Conservation (phyloP, 768 basidiomycete genomes). For the Epithele typhae region DNA sequence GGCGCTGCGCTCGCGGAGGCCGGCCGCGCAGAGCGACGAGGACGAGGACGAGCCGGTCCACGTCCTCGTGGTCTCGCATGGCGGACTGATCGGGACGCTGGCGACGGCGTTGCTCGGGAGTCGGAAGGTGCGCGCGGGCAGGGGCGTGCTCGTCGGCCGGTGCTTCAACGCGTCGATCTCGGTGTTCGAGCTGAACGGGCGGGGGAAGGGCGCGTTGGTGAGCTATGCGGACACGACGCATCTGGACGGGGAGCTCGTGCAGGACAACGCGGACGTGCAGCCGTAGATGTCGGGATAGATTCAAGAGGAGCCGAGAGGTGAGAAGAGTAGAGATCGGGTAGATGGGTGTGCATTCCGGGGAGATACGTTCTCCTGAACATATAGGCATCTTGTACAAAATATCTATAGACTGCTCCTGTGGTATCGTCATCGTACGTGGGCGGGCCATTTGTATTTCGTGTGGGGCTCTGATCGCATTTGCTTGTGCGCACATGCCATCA, state of each 20-base stretch:
- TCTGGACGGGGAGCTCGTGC: constrained; percentile 35
- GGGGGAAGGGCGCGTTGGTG: constrained; percentile 37
- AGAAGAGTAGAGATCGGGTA: too few relatives aligned
- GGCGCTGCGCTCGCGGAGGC: neutral
- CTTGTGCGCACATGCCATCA: too few relatives aligned
- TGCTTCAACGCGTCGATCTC: constrained; percentile 57
- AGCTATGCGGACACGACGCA: constrained; percentile 56
- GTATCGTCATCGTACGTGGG: too few relatives aligned
- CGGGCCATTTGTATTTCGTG: too few relatives aligned
- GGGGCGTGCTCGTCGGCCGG: constrained; percentile 27
- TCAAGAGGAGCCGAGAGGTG: too few relatives aligned
- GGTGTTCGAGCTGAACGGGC: constrained; percentile 47
- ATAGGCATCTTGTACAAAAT: too few relatives aligned
- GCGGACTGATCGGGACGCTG: constrained; percentile 55
- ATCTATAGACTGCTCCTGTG: too few relatives aligned
- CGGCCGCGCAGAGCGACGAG: neutral
- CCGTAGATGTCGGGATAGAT: neutral
- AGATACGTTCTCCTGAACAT: too few relatives aligned
- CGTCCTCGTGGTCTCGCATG: constrained; percentile 64
- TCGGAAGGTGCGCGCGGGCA: constrained; percentile 32
- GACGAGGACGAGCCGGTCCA: constrained; percentile 28
- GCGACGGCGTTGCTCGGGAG: constrained; percentile 43
- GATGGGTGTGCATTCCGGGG: too few relatives aligned
- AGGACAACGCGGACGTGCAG: constrained; percentile 48
- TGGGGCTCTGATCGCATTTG: too few relatives aligned